A percentile compares a stretch with the other conserved stretches of the same genome.
These are phyloP conservation scores for Tolypocladium endophyticum DNA, from an alignment of 2,329 filamentous ascomycete species.

Conservation along the genomic window DNA sequence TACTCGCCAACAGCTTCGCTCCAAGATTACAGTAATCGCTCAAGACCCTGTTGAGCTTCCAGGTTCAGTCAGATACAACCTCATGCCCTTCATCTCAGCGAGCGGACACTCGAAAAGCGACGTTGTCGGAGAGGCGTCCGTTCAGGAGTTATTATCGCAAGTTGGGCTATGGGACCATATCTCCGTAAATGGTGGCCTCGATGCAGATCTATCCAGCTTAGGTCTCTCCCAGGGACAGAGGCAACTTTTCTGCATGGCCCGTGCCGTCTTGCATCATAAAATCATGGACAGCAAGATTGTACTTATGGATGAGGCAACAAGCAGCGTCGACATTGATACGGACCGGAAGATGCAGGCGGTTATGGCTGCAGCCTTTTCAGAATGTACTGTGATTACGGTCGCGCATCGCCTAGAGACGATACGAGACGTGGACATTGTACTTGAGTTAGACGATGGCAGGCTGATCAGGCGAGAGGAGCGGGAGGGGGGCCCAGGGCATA, in stretches of 20 bases:
- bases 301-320: conserved; percentile 6
- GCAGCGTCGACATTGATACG: conserved; percentile 3
- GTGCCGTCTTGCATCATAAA: conserved; percentile 3
- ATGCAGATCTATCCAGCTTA: not conserved
- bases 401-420: conserved; percentile 2
- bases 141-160: conserved; percentile 2
- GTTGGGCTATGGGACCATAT: conserved; percentile 5
- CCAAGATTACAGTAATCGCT: conserved; percentile 17
- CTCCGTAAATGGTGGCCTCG: conserved; percentile 4
- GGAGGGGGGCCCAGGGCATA: not conserved
- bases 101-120: not conserved
- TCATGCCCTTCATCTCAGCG: not conserved
- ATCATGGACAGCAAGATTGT: not conserved
- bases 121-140: not conserved
- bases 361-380: conserved; percentile 1
- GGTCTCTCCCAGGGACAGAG: conserved; percentile 9
- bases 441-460: not conserved
- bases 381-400: conserved; percentile 2
- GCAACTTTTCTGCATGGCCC: conserved; percentile 9
- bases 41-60: conserved; percentile 15
- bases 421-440: not conserved
- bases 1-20: conserved; percentile 11
- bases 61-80: conserved; percentile 5
- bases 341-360: not conserved
- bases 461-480: not conserved